Percentiles rank a stretch among this genome's conserved stretches.
phyloP scores from a whole-genome alignment of 2,329 filamentous ascomycete genomes.

The Penicillium sp. region DNA sequence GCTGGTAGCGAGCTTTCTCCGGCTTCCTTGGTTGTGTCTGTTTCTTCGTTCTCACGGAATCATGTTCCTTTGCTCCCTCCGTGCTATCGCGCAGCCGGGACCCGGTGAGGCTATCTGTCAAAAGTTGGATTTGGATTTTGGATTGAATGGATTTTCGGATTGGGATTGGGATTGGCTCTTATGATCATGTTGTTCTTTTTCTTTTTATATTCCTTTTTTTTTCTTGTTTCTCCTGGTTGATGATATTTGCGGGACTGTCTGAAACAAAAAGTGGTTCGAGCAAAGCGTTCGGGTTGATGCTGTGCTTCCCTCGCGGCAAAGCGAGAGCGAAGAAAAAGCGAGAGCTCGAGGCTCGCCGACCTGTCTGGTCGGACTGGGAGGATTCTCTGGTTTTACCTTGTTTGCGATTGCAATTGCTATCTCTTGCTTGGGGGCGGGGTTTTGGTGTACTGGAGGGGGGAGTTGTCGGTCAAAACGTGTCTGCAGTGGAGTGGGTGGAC shows the following conservation, averaged over 20 bases:
- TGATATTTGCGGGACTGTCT: constrained; percentile 11
- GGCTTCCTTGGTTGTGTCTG: constrained; percentile 2
- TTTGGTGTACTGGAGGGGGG: not conserved
- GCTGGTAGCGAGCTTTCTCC: not conserved
- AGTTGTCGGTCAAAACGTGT: not conserved
- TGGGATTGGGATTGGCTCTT: constrained; percentile 6
- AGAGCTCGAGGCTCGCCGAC: not conserved
- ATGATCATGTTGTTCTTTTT: constrained; percentile 2
- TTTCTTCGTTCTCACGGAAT: constrained; percentile 10
- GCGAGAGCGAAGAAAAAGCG: not conserved
- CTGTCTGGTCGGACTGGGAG: constrained; percentile 22
- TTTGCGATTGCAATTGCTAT: constrained; percentile 26
- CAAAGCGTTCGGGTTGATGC: constrained; percentile 13
- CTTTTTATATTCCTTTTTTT: not conserved
- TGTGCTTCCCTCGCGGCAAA: not conserved
- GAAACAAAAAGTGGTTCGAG: constrained; percentile 24
- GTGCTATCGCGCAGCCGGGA: constrained; percentile 9
- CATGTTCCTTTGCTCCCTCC: constrained; percentile 10
- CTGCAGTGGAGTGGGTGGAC: not conserved
- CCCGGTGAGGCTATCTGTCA: constrained; percentile 13
- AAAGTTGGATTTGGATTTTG: constrained; percentile 20
- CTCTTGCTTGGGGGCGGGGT: constrained; percentile 17
- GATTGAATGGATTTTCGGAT: constrained; percentile 2
- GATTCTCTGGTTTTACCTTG: constrained; percentile 23
- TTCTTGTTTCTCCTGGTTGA: constrained; percentile 6